Percentiles rank a stretch among this genome's conserved stretches.
Conservation (phyloP, 768 basidiomycete species). For the Boletales sp. region DNA sequence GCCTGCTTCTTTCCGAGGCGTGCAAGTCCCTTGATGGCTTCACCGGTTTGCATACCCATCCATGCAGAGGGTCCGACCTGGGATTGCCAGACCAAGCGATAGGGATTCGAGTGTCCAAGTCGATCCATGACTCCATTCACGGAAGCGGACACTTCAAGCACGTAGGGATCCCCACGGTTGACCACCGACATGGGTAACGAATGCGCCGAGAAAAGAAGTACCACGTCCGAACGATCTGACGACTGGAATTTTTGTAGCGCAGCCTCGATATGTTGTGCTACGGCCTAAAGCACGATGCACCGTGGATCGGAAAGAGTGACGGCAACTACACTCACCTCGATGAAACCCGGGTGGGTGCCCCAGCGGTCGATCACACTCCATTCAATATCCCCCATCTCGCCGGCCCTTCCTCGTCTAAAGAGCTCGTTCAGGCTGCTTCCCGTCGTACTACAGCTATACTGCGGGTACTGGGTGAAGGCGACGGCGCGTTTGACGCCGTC, state of each 20-base stretch:
- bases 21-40: slow-evolving; percentile 84
- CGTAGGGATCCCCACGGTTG: slow-evolving; percentile 97
- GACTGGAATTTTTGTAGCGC: slow-evolving; percentile 77
- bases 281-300: slow-evolving; percentile 52
- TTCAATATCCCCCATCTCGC: slow-evolving; percentile 65
- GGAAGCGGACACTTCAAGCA: slow-evolving; percentile 91
- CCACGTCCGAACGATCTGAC: slow-evolving; percentile 66
- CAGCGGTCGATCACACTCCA: slow-evolving; percentile 99
- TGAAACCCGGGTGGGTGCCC: slow-evolving; percentile 92
- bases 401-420: slow-evolving; percentile 59
- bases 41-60: slow-evolving; percentile 96
- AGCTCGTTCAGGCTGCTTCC: slow-evolving; percentile 97
- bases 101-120: slow-evolving; percentile 76
- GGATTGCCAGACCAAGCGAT: slow-evolving; percentile 95
- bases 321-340: slow-evolving; percentile 65
- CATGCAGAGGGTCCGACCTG: slow-evolving; percentile 96
- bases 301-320: neutral
- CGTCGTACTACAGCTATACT: slow-evolving; percentile 97
- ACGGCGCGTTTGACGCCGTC: slow-evolving; percentile 92
- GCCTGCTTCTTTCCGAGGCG: slow-evolving; percentile 72
- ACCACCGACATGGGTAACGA: slow-evolving; percentile 98
- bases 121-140: slow-evolving; percentile 92
- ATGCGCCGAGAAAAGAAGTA: slow-evolving; percentile 94
- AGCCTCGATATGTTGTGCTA: slow-evolving; percentile 83
- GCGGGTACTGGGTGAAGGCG: slow-evolving; percentile 98